Evolutionary conservation across 208 protist genomes (phyloP), one percentile per base, ranked within the genome.

Genomic region (Strigomonas culicis): DNA sequence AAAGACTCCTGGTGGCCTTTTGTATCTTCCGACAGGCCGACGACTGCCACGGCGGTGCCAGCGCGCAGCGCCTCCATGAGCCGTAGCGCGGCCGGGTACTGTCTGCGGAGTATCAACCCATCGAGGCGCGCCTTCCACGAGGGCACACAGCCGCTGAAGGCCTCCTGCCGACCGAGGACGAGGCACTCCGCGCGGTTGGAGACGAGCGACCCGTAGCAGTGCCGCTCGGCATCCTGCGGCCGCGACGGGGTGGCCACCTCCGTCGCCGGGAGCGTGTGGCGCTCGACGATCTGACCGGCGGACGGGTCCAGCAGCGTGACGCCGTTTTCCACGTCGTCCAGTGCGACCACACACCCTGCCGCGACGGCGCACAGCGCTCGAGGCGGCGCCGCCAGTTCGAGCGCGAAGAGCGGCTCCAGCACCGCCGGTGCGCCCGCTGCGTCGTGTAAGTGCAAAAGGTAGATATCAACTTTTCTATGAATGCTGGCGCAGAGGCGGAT

Each of bases 51-150:
- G 27, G 84, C 84, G 0, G 90, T 80, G 32, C 90, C 84, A 15
- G 83, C 66, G 0, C 77, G 70, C 65, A 92, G 84, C 11, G 65
- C 72, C 46, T 83, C 81, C 2, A 79, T 70, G 28, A 90, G 77
- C 28, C 88, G 76, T 36, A 94, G 59, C 8, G 88, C 88, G 25
- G 84, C 74, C 15, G 52, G 21, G 49, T 74, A 92, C 30, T 78
- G 49, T 28, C 69, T 56, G 2, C 68, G 63, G 27, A 67, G 58
- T 27, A 92, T 50, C 25, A 94, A 52, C 22, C 64, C 70, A 43
- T 88, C 75, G 4, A 94, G 64, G 1, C 88, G 70, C 17, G 64
- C 77, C n/a, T 70, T 34, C 88, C 88, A 94, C n/a, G 88, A 72
- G 15, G 86, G 64, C 30, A 94, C 32, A 2, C 73, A 75, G 59